Evolutionary conservation across 179 eudicot species (phyloP).

Genomic region (Beta macrorhiza): DNA sequence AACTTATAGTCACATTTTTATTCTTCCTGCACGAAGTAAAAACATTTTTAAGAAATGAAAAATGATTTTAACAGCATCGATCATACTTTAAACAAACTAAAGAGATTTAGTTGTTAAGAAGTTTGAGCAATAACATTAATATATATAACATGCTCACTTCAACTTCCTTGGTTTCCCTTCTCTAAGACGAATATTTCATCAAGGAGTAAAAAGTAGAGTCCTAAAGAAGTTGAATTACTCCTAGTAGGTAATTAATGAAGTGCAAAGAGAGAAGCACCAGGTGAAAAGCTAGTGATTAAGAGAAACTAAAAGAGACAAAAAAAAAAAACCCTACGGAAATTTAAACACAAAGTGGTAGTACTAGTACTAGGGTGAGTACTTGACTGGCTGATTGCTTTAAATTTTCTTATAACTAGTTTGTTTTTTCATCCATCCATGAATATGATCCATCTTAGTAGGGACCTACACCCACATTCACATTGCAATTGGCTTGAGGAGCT

Average conservation of each 20-base stretch:
- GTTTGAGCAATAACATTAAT: slow-evolving; percentile 9
- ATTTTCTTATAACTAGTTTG: slow-evolving; percentile 21
- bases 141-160: slow-evolving; percentile 2
- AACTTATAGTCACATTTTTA: no score
- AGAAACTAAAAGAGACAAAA: neutral
- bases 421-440: neutral
- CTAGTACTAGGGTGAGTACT: slow-evolving; percentile 24
- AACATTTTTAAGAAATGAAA: neutral
- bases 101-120: neutral
- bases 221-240: slow-evolving; percentile 13
- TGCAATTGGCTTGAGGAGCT: slow-evolving; percentile 33
- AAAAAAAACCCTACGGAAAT: slow-evolving; percentile 16
- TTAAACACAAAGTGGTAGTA: slow-evolving; percentile 23
- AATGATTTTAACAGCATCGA: neutral
- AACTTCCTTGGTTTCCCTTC: neutral
- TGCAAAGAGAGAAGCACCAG: slow-evolving; percentile 20
- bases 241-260: slow-evolving; percentile 11
- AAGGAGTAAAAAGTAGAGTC: slow-evolving; percentile 9
- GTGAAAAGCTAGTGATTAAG: slow-evolving; percentile 8
- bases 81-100: neutral
- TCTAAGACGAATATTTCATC: slow-evolving; percentile 19
- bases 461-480: slow-evolving; percentile 74
- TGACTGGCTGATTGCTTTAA: slow-evolving; percentile 20
- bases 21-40: no score
- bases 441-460: slow-evolving; percentile 47